These are phyloP conservation scores for Anaeromyces robustus DNA, from an alignment of 192 early-diverging fungal genomes.

Conservation along the genomic window DNA sequence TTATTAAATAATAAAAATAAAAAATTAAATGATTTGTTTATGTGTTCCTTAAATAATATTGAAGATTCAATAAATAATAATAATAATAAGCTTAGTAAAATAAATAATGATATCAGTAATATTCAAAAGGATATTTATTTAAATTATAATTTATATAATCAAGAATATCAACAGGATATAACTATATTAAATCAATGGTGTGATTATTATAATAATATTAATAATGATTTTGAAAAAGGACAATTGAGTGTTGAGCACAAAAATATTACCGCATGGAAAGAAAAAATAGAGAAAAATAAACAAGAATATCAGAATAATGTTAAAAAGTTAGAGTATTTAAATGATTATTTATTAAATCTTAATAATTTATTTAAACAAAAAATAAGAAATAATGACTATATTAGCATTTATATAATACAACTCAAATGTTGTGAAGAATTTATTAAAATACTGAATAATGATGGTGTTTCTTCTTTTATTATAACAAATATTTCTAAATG, in stretches of 20 bases:
- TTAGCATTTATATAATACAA: background rate
- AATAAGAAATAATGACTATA: background rate
- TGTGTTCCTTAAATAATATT: background rate
- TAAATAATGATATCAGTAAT: background rate
- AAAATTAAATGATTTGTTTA: background rate
- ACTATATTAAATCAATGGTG: background rate
- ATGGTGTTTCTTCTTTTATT: background rate
- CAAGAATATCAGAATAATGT: background rate
- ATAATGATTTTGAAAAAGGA: background rate
- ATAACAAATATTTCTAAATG: background rate
- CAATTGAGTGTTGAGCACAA: background rate
- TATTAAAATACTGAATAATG: background rate
- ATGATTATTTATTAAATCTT: background rate
- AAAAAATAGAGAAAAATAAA: background rate
- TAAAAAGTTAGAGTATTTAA: background rate
- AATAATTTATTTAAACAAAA: background rate
- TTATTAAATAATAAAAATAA: background rate
- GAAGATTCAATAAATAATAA: background rate
- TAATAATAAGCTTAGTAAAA: background rate
- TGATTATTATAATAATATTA: background rate
- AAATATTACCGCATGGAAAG: background rate
- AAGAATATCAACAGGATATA: background rate
- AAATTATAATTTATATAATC: background rate
- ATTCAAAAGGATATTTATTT: background rate
- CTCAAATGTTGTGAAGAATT: background rate